Percentiles rank a stretch among this genome's conserved stretches.
phyloP scores from a whole-genome alignment of 2,329 filamentous ascomycete genomes.

The Colletotrichum gigasporum region DNA sequence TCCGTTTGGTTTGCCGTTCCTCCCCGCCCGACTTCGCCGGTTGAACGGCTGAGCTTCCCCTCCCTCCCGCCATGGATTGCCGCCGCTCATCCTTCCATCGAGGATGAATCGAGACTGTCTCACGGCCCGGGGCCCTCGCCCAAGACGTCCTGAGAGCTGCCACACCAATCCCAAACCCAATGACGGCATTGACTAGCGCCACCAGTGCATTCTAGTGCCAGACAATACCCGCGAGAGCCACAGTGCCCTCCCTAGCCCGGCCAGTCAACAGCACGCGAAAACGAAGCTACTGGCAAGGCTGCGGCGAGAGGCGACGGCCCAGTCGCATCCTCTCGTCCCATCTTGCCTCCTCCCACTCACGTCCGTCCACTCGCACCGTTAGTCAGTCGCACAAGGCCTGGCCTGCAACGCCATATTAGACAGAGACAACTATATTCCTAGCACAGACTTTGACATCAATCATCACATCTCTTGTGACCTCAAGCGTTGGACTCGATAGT shows the following conservation, averaged over 20 bases:
- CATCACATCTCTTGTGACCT: not conserved
- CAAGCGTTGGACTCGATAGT: not conserved
- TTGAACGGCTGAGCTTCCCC: slow-evolving; percentile 24
- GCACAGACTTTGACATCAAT: not conserved
- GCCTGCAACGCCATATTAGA: not conserved
- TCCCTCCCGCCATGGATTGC: slow-evolving; percentile 9
- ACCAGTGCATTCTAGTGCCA: not conserved
- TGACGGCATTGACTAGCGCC: slow-evolving; percentile 3
- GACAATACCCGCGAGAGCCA: not conserved
- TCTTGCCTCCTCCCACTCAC: not conserved
- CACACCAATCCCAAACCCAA: not conserved
- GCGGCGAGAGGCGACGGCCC: not conserved
- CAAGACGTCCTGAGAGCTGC: slow-evolving; percentile 1
- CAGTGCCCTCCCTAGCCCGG: not conserved
- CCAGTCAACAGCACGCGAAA: not conserved
- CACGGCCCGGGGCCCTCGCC: not conserved
- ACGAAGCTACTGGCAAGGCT: slow-evolving; percentile 3
- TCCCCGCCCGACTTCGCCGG: slow-evolving; percentile 17
- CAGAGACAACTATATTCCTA: not conserved
- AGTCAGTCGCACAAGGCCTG: not conserved
- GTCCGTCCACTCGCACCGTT: not conserved
- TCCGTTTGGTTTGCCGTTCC: slow-evolving; percentile 27
- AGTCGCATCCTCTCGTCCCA: slow-evolving; percentile 1
- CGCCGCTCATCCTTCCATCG: slow-evolving; percentile 4
- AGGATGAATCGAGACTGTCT: slow-evolving; percentile 19